Evolutionary conservation across 352 stramenopile species (phyloP).

Genomic region (Hyaloperonospora arabidopsidis): DNA sequence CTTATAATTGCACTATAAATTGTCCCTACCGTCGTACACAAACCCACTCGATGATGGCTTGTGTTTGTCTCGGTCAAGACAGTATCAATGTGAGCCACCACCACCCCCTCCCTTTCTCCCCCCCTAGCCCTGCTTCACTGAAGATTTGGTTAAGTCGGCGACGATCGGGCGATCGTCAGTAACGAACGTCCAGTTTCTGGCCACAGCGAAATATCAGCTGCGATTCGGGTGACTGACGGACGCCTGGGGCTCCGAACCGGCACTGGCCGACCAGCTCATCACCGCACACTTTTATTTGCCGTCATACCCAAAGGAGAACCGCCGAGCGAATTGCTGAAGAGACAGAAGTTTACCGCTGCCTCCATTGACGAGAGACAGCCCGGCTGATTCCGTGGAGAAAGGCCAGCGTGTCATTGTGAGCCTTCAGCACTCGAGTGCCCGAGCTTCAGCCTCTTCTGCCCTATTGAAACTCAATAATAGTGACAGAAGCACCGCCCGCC

Average conservation of each 20-base stretch:
- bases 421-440: too few relatives aligned
- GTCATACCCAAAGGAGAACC: slow-evolving; percentile 4
- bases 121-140: neutral
- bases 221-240: slow-evolving; percentile 4
- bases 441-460: too few relatives aligned
- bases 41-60: too few relatives aligned
- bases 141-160: slow-evolving; percentile 20
- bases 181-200: slow-evolving; percentile 7
- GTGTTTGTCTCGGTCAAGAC: too few relatives aligned
- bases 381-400: too few relatives aligned
- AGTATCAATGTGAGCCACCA: too few relatives aligned
- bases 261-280: neutral
- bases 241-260: neutral
- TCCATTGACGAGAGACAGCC: too few relatives aligned
- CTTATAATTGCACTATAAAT: neutral
- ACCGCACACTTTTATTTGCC: slow-evolving; percentile 15
- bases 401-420: too few relatives aligned
- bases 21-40: neutral
- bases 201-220: slow-evolving; percentile 14
- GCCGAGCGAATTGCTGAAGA: slow-evolving; percentile 5
- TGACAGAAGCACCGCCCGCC: too few relatives aligned
- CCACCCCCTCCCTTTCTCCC: too few relatives aligned
- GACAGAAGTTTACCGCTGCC: slow-evolving; percentile 6
- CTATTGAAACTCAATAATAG: too few relatives aligned
- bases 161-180: slow-evolving; percentile 2